phyloP scores from a whole-genome alignment of 2,329 filamentous ascomycete species.

The Xylaria sp. region DNA sequence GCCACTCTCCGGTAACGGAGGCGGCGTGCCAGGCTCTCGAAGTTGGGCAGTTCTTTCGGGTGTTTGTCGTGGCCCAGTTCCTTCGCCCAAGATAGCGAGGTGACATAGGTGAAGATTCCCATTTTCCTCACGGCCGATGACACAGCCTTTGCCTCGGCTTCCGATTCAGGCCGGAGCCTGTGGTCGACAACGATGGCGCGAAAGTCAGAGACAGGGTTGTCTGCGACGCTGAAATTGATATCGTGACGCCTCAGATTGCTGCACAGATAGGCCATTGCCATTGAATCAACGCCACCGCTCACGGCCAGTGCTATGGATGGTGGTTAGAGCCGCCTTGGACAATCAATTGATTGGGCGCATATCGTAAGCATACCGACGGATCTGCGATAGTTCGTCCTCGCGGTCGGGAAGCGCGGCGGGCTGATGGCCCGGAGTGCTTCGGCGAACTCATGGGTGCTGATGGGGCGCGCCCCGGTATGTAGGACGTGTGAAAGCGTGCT shows the following conservation, averaged over 20 bases:
- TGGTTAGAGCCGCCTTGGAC: neutral
- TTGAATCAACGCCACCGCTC: constrained; percentile 96
- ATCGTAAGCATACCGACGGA: constrained; percentile 56
- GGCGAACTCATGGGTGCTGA: constrained; percentile 54
- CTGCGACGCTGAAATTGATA: constrained; percentile 54
- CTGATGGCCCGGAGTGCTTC: constrained; percentile 63
- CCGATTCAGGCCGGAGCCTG: constrained; percentile 62
- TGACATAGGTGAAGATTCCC: constrained; percentile 46
- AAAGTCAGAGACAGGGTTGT: constrained; percentile 56
- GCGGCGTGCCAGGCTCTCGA: constrained; percentile 80
- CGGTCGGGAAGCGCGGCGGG: constrained; percentile 59
- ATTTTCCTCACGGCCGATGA: constrained; percentile 49
- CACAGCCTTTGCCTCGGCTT: constrained; percentile 62
- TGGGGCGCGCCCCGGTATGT: constrained; percentile 53
- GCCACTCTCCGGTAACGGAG: constrained; percentile 80
- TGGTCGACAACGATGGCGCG: constrained; percentile 67
- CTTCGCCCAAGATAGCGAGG: constrained; percentile 61
- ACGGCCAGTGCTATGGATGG: constrained; percentile 74
- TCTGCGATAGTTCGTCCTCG: constrained; percentile 49
- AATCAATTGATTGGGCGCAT: neutral
- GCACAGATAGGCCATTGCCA: constrained; percentile 87
- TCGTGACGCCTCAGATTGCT: constrained; percentile 54
- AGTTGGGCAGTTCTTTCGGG: constrained; percentile 63
- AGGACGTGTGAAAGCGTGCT: constrained; percentile 52
- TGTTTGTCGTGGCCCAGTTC: constrained; percentile 43